Evolutionary conservation across 2,329 filamentous ascomycete genomes (phyloP).

Genomic region (Aspergillus sp.): DNA sequence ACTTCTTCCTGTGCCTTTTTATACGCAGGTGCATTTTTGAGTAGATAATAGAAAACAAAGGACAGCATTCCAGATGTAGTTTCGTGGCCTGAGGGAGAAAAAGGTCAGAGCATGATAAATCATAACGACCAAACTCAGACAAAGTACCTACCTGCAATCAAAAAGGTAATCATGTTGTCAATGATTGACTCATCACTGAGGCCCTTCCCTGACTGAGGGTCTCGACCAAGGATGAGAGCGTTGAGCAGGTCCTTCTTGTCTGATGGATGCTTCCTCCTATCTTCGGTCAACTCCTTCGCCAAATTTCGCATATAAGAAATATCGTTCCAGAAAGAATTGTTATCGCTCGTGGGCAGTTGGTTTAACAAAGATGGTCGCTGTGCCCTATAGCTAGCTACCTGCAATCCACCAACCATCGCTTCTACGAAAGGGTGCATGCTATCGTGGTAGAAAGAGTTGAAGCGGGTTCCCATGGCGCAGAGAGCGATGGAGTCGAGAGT

Average conservation of each 20-base stretch:
- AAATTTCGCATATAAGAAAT: conserved; percentile 54
- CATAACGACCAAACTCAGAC: not conserved
- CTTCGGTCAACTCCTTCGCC: conserved; percentile 61
- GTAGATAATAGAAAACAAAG: conserved; percentile 65
- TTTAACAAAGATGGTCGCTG: conserved; percentile 52
- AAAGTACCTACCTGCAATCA: conserved; percentile 58
- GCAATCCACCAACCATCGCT: conserved; percentile 67
- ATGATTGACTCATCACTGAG: conserved; percentile 65
- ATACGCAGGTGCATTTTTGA: conserved; percentile 64
- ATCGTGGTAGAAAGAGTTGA: conserved; percentile 73
- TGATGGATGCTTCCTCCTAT: conserved; percentile 57
- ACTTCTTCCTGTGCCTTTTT: conserved; percentile 68
- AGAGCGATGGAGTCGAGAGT: conserved; percentile 72
- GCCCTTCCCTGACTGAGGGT: conserved; percentile 67
- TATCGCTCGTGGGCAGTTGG: conserved; percentile 44
- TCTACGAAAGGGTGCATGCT: conserved; percentile 69
- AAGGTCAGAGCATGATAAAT: not conserved
- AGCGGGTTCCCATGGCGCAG: conserved; percentile 70
- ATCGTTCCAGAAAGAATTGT: conserved; percentile 35
- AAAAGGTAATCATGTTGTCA: conserved; percentile 72
- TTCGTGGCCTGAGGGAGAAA: conserved; percentile 58
- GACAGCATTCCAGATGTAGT: conserved; percentile 70
- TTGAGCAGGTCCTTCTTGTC: conserved; percentile 68
- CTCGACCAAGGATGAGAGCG: conserved; percentile 68
- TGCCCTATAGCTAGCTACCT: conserved; percentile 56